Conservation (phyloP, 225 moss, liverwort and hornwort genomes). For the Sphagnum tenellum region DNA sequence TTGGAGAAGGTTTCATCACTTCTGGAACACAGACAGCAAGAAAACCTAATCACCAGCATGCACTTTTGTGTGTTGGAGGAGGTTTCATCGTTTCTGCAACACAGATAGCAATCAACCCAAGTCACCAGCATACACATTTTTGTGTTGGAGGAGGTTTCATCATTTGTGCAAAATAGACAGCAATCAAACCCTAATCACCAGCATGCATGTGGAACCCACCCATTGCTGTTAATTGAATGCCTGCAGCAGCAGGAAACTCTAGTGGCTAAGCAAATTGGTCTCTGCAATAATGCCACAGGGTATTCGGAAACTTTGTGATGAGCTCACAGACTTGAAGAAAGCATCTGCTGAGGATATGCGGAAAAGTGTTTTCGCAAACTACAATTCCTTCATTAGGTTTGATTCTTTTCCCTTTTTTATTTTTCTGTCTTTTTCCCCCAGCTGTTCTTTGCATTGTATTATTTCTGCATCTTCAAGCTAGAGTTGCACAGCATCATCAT, state of each 20-base stretch:
- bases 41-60: neutral
- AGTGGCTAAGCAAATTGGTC: neutral
- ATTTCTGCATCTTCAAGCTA: no score
- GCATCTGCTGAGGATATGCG: conserved; percentile 90
- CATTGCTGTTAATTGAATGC: no score
- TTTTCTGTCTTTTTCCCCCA: neutral
- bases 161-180: no score
- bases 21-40: no score
- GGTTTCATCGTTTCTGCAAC: neutral
- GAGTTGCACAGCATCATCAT: no score
- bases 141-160: no score
- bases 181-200: no score
- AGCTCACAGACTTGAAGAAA: conserved; percentile 82
- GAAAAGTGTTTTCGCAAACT: conserved; percentile 84
- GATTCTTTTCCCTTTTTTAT: neutral
- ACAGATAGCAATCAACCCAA: no score
- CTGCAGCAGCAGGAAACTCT: neutral
- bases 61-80: neutral
- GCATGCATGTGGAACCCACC: no score
- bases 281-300: conserved; percentile 30
- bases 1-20: neutral
- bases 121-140: no score
- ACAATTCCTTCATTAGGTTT: conserved; percentile 72
- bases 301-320: conserved; percentile 75
- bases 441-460: no score